Evolutionary conservation across 768 basidiomycete species (phyloP).

Genomic region (Calocybe gangraenosa): DNA sequence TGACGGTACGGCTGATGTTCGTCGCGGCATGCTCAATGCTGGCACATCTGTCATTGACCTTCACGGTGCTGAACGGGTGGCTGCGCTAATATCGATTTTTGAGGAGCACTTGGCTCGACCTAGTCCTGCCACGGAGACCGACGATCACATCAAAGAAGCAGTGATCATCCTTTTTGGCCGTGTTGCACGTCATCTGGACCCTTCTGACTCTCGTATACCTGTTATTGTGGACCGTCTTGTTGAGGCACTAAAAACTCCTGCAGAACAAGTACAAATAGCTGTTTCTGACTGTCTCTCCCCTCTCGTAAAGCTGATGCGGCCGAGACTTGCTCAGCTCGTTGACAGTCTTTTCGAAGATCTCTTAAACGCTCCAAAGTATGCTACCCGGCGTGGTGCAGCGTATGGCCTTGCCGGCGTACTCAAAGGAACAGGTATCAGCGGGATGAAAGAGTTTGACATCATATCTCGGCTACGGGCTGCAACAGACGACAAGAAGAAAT

Average conservation of each 20-base stretch:
- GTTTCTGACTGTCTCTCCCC: conserved; percentile 95
- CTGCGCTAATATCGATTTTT: conserved; percentile 75
- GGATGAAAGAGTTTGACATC: conserved; percentile 81
- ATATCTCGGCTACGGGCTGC: conserved; percentile 69
- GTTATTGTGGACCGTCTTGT: conserved; percentile 80
- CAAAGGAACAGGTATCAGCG: conserved; percentile 83
- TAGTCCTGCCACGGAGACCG: conserved; percentile 59
- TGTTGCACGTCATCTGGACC: conserved; percentile 81
- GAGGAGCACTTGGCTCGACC: conserved; percentile 66
- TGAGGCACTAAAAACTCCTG: conserved; percentile 87
- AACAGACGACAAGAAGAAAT: conserved; percentile 85
- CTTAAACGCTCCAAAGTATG: conserved; percentile 80
- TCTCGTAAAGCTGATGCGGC: conserved; percentile 67
- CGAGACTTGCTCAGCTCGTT: conserved; percentile 58
- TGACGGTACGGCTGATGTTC: conserved; percentile 77
- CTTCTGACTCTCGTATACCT: conserved; percentile 73
- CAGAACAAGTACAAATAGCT: conserved; percentile 94
- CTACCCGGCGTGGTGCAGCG: conserved; percentile 91
- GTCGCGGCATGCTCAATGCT: conserved; percentile 83
- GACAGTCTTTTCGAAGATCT: conserved; percentile 76
- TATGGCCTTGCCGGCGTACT: conserved; percentile 93
- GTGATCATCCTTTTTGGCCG: conserved; percentile 94
- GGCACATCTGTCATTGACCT: conserved; percentile 78
- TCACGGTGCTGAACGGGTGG: conserved; percentile 70
- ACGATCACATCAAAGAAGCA: conserved; percentile 90